Evolutionary conservation across 2,329 filamentous ascomycete species (phyloP).

Genomic region (Aspergillus sp.): DNA sequence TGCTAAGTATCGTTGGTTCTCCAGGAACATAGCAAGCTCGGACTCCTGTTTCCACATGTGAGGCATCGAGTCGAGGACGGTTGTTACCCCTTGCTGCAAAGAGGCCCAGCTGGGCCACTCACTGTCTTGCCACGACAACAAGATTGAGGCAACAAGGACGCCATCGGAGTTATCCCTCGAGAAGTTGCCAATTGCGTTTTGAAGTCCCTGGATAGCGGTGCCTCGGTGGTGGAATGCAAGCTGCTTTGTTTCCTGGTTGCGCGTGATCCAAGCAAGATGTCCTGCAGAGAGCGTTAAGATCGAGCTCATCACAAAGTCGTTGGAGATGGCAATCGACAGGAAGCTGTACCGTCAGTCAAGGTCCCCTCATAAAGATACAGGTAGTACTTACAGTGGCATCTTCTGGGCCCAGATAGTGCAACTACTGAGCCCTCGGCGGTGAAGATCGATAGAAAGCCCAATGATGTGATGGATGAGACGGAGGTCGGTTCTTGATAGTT

Average conservation of each 20-base stretch:
- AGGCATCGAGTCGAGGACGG: slow-evolving; percentile 89
- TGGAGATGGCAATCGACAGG: slow-evolving; percentile 75
- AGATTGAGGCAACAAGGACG: slow-evolving; percentile 83
- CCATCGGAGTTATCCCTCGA: slow-evolving; percentile 86
- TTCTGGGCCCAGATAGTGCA: slow-evolving; percentile 92
- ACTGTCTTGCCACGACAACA: slow-evolving; percentile 93
- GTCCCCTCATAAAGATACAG: not conserved
- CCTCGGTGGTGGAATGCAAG: slow-evolving; percentile 88
- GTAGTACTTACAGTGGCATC: slow-evolving; percentile 75
- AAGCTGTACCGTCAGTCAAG: slow-evolving; percentile 54
- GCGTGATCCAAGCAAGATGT: slow-evolving; percentile 85
- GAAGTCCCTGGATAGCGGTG: slow-evolving; percentile 79
- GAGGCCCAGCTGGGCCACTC: slow-evolving; percentile 96
- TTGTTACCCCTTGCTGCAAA: slow-evolving; percentile 85
- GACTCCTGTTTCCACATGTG: slow-evolving; percentile 83
- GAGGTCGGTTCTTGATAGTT: slow-evolving; percentile 74
- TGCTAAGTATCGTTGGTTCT: slow-evolving; percentile 41
- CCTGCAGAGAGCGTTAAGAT: slow-evolving; percentile 92
- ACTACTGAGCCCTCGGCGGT: slow-evolving; percentile 71
- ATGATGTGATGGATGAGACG: slow-evolving; percentile 89
- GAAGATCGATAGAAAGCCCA: slow-evolving; percentile 79
- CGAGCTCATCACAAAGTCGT: slow-evolving; percentile 90
- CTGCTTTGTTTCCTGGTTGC: slow-evolving; percentile 80
- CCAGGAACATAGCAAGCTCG: slow-evolving; percentile 50
- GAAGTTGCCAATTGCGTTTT: slow-evolving; percentile 82